Evolutionary conservation across 805 yeast species (phyloP), one percentile per base, ranked within the genome.

Genomic region (Grigorovia jiainica): DNA sequence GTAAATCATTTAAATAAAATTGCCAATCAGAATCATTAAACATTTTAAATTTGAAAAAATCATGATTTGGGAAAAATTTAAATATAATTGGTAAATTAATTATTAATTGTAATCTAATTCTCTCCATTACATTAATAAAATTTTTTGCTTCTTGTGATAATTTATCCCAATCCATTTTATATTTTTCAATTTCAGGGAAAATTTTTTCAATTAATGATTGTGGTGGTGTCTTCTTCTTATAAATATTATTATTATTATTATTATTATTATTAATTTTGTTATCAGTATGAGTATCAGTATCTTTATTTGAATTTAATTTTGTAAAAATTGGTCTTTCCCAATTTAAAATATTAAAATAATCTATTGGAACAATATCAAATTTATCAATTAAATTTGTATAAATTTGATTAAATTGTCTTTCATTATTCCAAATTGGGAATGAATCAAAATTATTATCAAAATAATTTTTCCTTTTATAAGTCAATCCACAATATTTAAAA

Each of bases 151-250:
- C 47, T 3, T 34, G 15, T 6, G 49, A 36, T 44, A 58, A 37
- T 19, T 44, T 39, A 24, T 21, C 23, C 16, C 30, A 42, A 19
- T 51, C 48, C 29, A 31, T 25, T 25, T 46, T 50, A 35, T 52
- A 55, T 19, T 44, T 42, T 41, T 58, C 62, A 21, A 58, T 43
- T 38, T 59, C 64, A 7, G 63, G 62, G 43, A 59, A 59, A 10
- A 59, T 24, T 42, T 55, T 56, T n/a, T 47, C 48, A 5, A 35
- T 8, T 15, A 57, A 33, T 10, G 55, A 42, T 8, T 45, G 42
- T 3, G 42, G 23, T 3, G 57, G 54, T 23, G 52, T 47, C 9
- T 13, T 17, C 8, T 38, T 21, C 17, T 34, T 34, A 20, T 18
- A 30, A 33, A 21, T 41, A 7, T 16, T 8, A 24, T 23, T 35